These are phyloP conservation scores for Brassica carinata DNA, from an alignment of 345 rosid species.

Conservation along the genomic window DNA sequence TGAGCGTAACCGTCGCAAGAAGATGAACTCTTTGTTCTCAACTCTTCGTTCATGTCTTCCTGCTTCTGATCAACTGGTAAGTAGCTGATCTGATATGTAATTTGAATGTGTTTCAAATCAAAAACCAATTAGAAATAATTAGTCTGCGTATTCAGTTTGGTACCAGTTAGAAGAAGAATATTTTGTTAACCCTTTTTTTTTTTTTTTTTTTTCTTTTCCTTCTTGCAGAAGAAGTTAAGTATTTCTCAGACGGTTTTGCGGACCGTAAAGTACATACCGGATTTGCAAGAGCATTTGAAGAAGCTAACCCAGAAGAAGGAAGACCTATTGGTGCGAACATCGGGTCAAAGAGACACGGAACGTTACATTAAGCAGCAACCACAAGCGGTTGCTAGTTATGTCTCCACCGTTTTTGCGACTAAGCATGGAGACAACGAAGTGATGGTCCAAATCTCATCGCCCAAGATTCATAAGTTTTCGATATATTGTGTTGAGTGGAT, in stretches of 20 bases:
- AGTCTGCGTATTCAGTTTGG: too few relatives aligned
- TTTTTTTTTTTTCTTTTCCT: background rate
- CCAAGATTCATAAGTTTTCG: slow-evolving; percentile 37
- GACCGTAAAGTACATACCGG: slow-evolving; percentile 57
- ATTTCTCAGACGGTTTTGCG: slow-evolving; percentile 53
- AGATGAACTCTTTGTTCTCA: background rate
- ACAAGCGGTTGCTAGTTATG: slow-evolving; percentile 24
- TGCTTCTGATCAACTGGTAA: background rate
- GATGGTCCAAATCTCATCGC: slow-evolving; percentile 50
- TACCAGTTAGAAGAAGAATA: background rate
- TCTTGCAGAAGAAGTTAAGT: slow-evolving; percentile 59
- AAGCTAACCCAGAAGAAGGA: slow-evolving; percentile 44
- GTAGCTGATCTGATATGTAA: background rate
- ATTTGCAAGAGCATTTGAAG: slow-evolving; percentile 51
- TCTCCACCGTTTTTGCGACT: slow-evolving; percentile 45
- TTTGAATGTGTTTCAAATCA: background rate
- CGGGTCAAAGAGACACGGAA: slow-evolving; percentile 34
- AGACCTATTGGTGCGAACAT: slow-evolving; percentile 43
- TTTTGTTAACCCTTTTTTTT: background rate
- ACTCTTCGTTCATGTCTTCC: background rate
- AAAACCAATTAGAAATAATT: background rate
- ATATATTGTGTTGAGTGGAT: slow-evolving; percentile 45
- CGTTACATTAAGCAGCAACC: slow-evolving; percentile 26
- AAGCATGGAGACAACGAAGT: slow-evolving; percentile 52
- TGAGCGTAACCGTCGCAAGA: background rate